Evolutionary conservation across 305 asterid genomes (phyloP).

Genomic region (Plantago coronopus): DNA sequence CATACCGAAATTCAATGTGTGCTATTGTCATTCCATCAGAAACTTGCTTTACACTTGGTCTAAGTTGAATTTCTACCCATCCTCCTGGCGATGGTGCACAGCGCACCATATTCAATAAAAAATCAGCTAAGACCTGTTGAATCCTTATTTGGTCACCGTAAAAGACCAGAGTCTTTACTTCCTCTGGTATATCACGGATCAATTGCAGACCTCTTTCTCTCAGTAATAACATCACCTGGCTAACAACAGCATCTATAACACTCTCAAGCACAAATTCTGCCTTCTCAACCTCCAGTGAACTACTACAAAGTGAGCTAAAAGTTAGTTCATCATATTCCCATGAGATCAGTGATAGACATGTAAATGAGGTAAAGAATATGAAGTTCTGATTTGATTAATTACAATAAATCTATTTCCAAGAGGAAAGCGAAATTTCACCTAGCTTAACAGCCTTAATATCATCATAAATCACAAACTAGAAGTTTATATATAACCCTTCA

Average conservation of each 20-base stretch:
- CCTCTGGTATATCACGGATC: constrained; percentile 74
- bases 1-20: constrained; percentile 66
- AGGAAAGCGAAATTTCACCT: too few species aligned
- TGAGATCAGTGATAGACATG: constrained; percentile 16
- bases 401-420: too few species aligned
- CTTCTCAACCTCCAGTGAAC: constrained; percentile 64
- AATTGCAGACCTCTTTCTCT: constrained; percentile 67
- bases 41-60: constrained; percentile 54
- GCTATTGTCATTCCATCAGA: constrained; percentile 45
- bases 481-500: too few species aligned
- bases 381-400: neutral
- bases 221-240: constrained; percentile 74
- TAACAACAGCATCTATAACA: constrained; percentile 78
- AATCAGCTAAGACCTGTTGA: constrained; percentile 72
- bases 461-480: neutral
- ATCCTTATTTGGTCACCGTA: constrained; percentile 71
- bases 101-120: constrained; percentile 56
- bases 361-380: constrained; percentile 2
- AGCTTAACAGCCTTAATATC: too few species aligned
- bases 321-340: constrained; percentile 8
- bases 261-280: constrained; percentile 64
- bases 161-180: constrained; percentile 59
- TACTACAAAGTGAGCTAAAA: constrained; percentile 25
- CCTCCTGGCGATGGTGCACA: constrained; percentile 71
- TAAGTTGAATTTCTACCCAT: constrained; percentile 81